Conservation (phyloP, 2,329 filamentous ascomycete genomes). For the Cordyceps javanica region DNA sequence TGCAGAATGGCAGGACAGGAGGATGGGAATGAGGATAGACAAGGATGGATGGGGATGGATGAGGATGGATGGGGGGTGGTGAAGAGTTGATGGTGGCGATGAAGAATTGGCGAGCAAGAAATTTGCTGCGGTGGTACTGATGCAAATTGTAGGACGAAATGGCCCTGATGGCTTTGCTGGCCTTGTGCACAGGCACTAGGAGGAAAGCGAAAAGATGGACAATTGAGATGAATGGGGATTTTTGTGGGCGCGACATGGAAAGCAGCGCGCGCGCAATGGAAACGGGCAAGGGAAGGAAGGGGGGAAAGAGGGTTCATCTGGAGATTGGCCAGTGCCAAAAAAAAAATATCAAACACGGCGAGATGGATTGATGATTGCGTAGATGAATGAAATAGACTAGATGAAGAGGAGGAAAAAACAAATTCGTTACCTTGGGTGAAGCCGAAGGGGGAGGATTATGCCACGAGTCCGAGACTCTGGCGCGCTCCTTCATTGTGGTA, state of each 20-base stretch:
- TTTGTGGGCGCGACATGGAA: constrained; percentile 8
- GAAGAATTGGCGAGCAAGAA: constrained; percentile 1
- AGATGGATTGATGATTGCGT: not conserved
- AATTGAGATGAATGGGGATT: constrained; percentile 10
- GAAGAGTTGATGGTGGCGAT: not conserved
- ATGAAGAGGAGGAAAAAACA: constrained; percentile 20
- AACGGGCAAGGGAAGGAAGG: not conserved
- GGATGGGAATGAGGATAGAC: constrained; percentile 4
- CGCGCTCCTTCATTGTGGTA: constrained; percentile 38
- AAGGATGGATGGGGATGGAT: constrained; percentile 16
- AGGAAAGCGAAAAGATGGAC: not conserved
- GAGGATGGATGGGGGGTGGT: constrained; percentile 13
- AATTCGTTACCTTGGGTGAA: constrained; percentile 42
- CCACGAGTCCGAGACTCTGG: constrained; percentile 43
- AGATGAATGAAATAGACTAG: too few relatives aligned
- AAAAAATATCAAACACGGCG: not conserved
- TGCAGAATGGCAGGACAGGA: too few relatives aligned
- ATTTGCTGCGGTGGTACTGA: constrained; percentile 3
- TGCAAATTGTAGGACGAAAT: not conserved
- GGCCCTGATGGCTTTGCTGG: not conserved
- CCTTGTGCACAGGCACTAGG: constrained; percentile 11
- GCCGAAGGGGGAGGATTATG: constrained; percentile 37
- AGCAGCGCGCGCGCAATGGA: not conserved
- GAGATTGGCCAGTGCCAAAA: not conserved
- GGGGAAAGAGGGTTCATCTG: not conserved